Percentiles rank a stretch among this genome's conserved stretches.
Conservation (phyloP, 306 rosid genomes). For the Hippophae rhamnoides region DNA sequence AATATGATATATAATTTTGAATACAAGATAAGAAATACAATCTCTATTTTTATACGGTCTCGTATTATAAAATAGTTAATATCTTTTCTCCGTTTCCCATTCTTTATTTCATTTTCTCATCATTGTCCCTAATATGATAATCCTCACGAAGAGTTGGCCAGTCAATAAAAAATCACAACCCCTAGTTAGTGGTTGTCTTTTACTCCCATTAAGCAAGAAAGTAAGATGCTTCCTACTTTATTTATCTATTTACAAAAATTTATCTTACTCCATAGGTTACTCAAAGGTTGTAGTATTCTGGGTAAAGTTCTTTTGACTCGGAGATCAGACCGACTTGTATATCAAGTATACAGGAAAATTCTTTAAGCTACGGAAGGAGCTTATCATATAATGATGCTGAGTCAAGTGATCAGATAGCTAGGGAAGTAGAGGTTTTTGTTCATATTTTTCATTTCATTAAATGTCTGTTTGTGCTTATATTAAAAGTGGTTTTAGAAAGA, state of each 20-base stretch:
- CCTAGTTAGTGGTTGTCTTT: too few relatives aligned
- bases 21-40: too few relatives aligned
- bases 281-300: slow-evolving; percentile 86
- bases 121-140: too few relatives aligned
- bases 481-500: too few relatives aligned
- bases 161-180: too few relatives aligned
- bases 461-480: too few relatives aligned
- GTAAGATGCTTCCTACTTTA: neutral
- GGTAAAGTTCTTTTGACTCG: slow-evolving; percentile 74
- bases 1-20: too few relatives aligned
- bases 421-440: slow-evolving; percentile 45
- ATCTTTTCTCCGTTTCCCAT: too few relatives aligned
- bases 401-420: slow-evolving; percentile 44
- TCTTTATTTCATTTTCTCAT: too few relatives aligned
- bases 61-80: too few relatives aligned
- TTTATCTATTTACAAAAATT: neutral
- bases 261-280: slow-evolving; percentile 47
- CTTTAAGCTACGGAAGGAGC: slow-evolving; percentile 50
- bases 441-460: slow-evolving; percentile 1
- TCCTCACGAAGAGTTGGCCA: too few relatives aligned
- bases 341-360: slow-evolving; percentile 27
- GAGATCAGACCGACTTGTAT: slow-evolving; percentile 38
- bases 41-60: too few relatives aligned
- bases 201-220: neutral
- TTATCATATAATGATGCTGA: slow-evolving; percentile 47